These are phyloP conservation scores for Solanum hybrid DNA, from an alignment of 305 asterid species.

Conservation along the genomic window DNA sequence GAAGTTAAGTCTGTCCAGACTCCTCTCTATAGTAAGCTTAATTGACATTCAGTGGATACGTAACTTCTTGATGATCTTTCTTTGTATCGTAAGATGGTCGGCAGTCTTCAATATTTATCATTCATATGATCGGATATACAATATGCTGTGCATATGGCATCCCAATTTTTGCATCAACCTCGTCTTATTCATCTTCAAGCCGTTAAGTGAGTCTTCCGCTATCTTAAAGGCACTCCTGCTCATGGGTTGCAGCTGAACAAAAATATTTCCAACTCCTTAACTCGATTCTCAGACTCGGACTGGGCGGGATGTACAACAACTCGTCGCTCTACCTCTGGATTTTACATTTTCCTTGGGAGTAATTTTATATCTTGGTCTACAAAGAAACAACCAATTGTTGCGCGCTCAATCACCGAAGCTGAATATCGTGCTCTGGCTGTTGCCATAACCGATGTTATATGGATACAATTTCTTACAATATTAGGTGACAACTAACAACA, in stretches of 20 bases:
- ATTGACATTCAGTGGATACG: background rate
- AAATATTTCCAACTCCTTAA: no score
- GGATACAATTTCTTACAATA: background rate
- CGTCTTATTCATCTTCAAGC: no score
- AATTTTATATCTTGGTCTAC: background rate
- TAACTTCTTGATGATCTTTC: background rate
- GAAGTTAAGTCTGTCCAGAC: background rate
- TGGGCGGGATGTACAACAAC: background rate
- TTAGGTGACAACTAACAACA: background rate
- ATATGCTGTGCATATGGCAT: no score
- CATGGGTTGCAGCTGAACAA: no score
- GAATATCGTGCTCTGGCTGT: background rate
- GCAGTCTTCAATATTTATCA: no score
- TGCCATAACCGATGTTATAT: background rate
- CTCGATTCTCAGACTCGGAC: no score
- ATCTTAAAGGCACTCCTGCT: no score
- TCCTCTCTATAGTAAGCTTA: no score
- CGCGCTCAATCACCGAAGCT: background rate
- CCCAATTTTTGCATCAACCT: no score
- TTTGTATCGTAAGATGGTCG: no score
- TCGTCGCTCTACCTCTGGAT: background rate
- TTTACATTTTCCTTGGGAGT: background rate
- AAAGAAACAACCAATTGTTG: background rate
- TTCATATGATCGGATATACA: no score
- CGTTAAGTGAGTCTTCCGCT: no score